Conservation (phyloP, 306 rosid species). For the Dalbergia cochinchinensis region DNA sequence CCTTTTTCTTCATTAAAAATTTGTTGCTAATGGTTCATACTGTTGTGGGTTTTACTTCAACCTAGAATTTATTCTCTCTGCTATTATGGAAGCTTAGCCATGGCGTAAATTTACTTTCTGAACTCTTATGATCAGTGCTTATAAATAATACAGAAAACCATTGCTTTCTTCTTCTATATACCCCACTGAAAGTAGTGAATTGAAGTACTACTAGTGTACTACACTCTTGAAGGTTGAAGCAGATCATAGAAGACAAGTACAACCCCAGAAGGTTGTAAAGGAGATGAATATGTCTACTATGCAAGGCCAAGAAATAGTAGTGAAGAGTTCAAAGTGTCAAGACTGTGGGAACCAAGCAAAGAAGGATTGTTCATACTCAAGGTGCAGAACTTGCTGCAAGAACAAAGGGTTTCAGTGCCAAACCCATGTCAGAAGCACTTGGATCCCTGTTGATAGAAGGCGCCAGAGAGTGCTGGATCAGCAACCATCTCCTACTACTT, state of each 20-base stretch:
- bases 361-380: conserved; percentile 65
- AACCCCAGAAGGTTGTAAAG: background rate
- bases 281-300: conserved; percentile 39
- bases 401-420: conserved; percentile 68
- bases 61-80: conserved; percentile 42
- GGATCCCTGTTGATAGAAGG: conserved; percentile 66
- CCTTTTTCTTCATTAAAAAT: background rate
- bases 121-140: conserved; percentile 7
- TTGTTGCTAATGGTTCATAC: conserved; percentile 20
- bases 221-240: background rate
- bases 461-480: conserved; percentile 42
- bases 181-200: background rate
- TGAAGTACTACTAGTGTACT: background rate
- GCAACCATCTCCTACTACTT: background rate
- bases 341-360: conserved; percentile 88
- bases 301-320: conserved; percentile 34
- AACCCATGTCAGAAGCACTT: conserved; percentile 78
- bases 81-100: conserved; percentile 31
- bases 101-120: conserved; percentile 20
- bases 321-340: conserved; percentile 55
- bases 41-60: conserved; percentile 38
- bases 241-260: background rate
- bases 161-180: conserved; percentile 19
- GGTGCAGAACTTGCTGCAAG: conserved; percentile 82
- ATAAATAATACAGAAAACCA: background rate